Evolutionary conservation across 2,329 filamentous ascomycete species (phyloP), one percentile per base, ranked within the genome.

Genomic region (Epichloe festucae): DNA sequence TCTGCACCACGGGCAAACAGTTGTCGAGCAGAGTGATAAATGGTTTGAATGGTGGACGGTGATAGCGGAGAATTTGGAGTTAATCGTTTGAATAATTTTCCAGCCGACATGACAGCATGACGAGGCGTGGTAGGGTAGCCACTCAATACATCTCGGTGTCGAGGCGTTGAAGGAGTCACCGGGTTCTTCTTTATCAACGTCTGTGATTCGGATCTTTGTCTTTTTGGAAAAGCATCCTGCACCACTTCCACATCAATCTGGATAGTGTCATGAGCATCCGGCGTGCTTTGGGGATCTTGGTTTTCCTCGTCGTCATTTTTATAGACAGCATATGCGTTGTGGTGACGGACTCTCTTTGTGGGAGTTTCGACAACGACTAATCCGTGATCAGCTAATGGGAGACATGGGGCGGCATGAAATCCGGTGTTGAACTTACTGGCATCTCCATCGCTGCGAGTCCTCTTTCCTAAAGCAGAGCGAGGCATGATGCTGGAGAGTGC

Each of bases 1-100:
- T 84, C 82, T 8, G 85, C 81, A 55, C 87, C 87, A 48, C 89
- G 82, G 6, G 86, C 83, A 63, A 98, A 98, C 3, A 95, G 70
- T 62, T 95, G 89, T 34, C 91, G 82, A 15, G 89, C 93, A 54
- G 84, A 77, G 56, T 93, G 89, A 67, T 96, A 97, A 39, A 96
- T 75, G 0, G 89, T 93, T 50, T 83, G 81, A 21, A 78, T 72
- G 11, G 80, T 73, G 31, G 80, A 78, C 12, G 87, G 85, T 6
- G 86, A 87, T 36, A 77, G 72, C 11, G 85, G 85, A 12, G 88
- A 87, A 57, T 84, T 81, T 19, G 87, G 87, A 42, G 89, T 94
- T 59, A 84, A 73, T 52, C 90, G 85, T 57, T 87, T 90, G 60
- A 85, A 78, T 38, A 87, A 75, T 62, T 81, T 87, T 56, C 84